These are phyloP conservation scores for Rhizopus delemar DNA, from an alignment of 371 early-diverging fungal species.

Conservation along the genomic window DNA sequence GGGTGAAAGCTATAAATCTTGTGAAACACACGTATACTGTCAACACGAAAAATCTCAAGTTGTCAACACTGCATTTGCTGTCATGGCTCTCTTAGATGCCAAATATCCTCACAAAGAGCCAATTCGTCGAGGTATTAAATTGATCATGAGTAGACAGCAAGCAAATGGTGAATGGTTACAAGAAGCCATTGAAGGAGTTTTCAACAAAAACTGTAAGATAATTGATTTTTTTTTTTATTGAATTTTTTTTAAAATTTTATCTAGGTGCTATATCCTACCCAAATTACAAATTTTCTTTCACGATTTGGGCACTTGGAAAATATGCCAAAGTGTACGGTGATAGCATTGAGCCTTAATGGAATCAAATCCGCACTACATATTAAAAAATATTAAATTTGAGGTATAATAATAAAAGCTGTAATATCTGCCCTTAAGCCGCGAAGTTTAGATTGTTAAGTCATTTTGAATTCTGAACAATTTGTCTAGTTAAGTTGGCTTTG, in stretches of 20 bases:
- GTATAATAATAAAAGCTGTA: too few relatives aligned
- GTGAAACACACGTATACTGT: conserved; percentile 69
- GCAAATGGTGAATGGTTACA: conserved; percentile 94
- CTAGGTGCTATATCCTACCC: conserved; percentile 87
- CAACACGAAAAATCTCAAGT: conserved; percentile 81
- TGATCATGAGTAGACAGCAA: conserved; percentile 86
- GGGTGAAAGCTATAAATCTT: conserved; percentile 94
- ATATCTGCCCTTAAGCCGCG: too few relatives aligned
- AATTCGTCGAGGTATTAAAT: conserved; percentile 75
- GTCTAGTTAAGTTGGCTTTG: too few relatives aligned
- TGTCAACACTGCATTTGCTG: conserved; percentile 88
- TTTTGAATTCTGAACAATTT: too few relatives aligned
- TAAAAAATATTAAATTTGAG: too few relatives aligned
- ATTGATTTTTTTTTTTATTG: conserved; percentile 12
- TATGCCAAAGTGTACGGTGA: conserved; percentile 76
- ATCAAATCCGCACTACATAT: too few relatives aligned
- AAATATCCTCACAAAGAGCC: conserved; percentile 76
- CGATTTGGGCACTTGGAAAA: conserved; percentile 94
- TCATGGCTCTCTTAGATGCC: conserved; percentile 88
- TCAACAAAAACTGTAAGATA: conserved; percentile 84
- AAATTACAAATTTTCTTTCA: conserved; percentile 92
- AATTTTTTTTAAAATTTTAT: not conserved
- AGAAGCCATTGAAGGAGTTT: conserved; percentile 96
- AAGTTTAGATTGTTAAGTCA: too few relatives aligned
- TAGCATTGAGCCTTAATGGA: conserved; percentile 13